These are phyloP conservation scores for Phytophthora multivora DNA, from an alignment of 352 stramenopile species.

Conservation along the genomic window DNA sequence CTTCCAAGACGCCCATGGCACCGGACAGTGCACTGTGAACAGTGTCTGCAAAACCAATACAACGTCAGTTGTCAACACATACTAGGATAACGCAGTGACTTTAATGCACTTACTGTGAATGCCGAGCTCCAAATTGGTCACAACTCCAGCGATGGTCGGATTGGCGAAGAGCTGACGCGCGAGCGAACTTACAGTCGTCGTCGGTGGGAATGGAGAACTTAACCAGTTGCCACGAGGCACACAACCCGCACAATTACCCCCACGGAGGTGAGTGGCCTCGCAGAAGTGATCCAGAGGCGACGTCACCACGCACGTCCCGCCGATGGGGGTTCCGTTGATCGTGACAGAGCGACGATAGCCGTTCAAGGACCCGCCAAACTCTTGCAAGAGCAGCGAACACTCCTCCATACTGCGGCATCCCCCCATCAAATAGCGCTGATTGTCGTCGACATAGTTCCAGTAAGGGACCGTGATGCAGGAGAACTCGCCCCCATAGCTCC, in stretches of 20 bases:
- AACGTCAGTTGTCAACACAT: conserved; percentile 9
- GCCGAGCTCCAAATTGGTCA: conserved; percentile 69
- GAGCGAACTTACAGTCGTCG: conserved; percentile 75
- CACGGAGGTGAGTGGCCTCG: conserved; percentile 53
- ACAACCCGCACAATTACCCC: conserved; percentile 54
- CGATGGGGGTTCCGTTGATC: conserved; percentile 74
- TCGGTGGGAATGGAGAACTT: conserved; percentile 56
- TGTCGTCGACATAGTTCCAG: conserved; percentile 89
- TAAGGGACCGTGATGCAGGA: conserved; percentile 88
- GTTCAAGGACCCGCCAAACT: conserved; percentile 65
- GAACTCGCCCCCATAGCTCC: conserved; percentile 76
- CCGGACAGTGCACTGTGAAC: conserved; percentile 76
- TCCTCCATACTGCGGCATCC: conserved; percentile 72
- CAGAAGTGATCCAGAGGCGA: conserved; percentile 78
- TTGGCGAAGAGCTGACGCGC: conserved; percentile 73
- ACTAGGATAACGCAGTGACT: background rate
- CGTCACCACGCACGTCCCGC: conserved; percentile 55
- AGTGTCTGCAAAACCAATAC: conserved; percentile 52
- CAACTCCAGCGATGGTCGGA: conserved; percentile 69
- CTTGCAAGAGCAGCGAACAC: conserved; percentile 71
- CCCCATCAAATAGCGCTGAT: conserved; percentile 66
- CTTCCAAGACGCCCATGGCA: conserved; percentile 75
- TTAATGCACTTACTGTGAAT: conserved; percentile 67
- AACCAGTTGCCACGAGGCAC: conserved; percentile 76
- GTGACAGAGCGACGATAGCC: conserved; percentile 41